Conservation (phyloP, 306 rosid genomes). For the Vigna angularis region DNA sequence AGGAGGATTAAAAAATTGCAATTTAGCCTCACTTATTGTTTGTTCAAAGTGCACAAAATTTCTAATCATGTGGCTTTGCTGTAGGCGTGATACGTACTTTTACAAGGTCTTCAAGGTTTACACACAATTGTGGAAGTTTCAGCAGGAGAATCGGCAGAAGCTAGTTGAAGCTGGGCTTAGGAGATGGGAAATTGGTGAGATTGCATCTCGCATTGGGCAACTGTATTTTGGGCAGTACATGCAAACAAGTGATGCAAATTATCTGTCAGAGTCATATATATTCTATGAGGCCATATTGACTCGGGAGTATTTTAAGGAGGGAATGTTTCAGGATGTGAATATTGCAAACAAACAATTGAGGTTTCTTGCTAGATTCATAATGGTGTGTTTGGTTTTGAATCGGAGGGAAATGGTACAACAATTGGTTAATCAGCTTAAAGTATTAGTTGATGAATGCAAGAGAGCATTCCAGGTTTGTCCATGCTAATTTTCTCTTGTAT, state of each 20-base stretch:
- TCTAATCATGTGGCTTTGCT: constrained; percentile 26
- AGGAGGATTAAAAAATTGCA: too few relatives aligned
- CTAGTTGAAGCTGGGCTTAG: constrained; percentile 82
- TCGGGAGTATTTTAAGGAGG: constrained; percentile 92
- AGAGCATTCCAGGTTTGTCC: constrained; percentile 77
- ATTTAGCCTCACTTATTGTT: not conserved
- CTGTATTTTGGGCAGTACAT: constrained; percentile 92
- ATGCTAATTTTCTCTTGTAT: constrained; percentile 3
- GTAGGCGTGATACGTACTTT: constrained; percentile 84
- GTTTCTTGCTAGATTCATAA: constrained; percentile 81
- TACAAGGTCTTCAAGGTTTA: constrained; percentile 92
- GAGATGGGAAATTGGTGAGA: constrained; percentile 94
- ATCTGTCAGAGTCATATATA: constrained; percentile 77
- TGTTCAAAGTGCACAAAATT: not conserved
- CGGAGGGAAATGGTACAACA: constrained; percentile 81
- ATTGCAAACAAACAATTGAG: constrained; percentile 85
- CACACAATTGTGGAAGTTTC: constrained; percentile 93
- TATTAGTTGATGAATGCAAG: constrained; percentile 82
- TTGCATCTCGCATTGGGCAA: constrained; percentile 93
- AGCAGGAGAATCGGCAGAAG: constrained; percentile 93
- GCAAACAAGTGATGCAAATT: constrained; percentile 88
- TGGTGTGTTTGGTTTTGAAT: constrained; percentile 80
- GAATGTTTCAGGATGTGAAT: constrained; percentile 73
- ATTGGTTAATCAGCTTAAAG: constrained; percentile 75
- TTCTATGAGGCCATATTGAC: constrained; percentile 91